A percentile compares a stretch with the other conserved stretches of the same genome.
These are phyloP conservation scores for Geoglossum glabrum DNA, from an alignment of 495 filamentous ascomycete genomes.

Conservation along the genomic window DNA sequence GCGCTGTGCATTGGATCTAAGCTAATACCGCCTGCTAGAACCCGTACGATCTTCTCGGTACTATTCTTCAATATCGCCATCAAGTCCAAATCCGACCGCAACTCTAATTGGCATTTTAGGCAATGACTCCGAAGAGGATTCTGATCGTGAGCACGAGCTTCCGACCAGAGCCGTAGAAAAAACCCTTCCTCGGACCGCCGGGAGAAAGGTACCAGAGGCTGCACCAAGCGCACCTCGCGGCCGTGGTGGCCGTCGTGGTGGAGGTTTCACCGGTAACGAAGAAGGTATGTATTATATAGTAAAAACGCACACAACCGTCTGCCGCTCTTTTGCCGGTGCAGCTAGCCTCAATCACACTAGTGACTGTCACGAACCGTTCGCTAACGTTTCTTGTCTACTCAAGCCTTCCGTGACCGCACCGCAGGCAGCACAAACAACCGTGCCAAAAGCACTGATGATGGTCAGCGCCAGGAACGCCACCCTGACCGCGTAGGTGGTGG, in stretches of 20 bases:
- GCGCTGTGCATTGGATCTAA: background rate
- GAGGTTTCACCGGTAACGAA: constrained; percentile 52
- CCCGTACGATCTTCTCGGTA: constrained; percentile 79
- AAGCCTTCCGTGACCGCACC: constrained; percentile 81
- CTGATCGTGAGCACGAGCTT: constrained; percentile 50
- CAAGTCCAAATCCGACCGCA: background rate
- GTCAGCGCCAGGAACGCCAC: constrained; percentile 27
- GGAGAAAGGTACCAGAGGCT: constrained; percentile 67
- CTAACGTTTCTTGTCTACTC: background rate
- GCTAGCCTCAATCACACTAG: constrained; percentile 7
- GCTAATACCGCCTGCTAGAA: constrained; percentile 30
- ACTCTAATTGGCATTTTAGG: constrained; percentile 26
- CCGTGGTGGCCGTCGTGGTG: constrained; percentile 34
- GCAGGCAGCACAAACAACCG: constrained; percentile 71
- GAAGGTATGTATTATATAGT: constrained; percentile 40
- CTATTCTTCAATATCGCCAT: constrained; percentile 6
- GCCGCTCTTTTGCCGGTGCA: background rate
- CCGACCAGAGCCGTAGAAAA: constrained; percentile 77
- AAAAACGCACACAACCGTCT: background rate
- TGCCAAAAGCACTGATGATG: constrained; percentile 57
- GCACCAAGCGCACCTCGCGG: constrained; percentile 25
- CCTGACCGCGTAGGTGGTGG: constrained; percentile 20
- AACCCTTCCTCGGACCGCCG: constrained; percentile 53
- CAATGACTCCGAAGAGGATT: constrained; percentile 80
- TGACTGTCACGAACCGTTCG: background rate